phyloP scores from a whole-genome alignment of 345 rosid genomes.

The Aegle marmelos region DNA sequence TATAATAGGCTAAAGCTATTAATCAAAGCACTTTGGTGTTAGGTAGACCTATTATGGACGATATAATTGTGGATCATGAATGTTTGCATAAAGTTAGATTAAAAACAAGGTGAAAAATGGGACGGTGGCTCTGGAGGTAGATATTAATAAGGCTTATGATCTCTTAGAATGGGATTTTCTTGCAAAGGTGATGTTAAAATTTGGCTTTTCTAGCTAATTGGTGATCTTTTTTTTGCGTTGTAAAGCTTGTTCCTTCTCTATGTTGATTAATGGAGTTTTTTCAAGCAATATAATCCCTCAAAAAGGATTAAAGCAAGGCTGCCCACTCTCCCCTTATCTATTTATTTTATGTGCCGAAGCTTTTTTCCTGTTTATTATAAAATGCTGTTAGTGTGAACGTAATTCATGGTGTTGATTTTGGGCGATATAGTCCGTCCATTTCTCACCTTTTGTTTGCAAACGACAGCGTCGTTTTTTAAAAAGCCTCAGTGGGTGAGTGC shows the following conservation, averaged over 20 bases:
- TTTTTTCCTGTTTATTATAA: no score
- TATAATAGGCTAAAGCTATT: no score
- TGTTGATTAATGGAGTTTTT: no score
- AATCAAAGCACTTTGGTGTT: not conserved
- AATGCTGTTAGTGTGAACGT: not conserved
- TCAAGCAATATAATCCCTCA: not conserved
- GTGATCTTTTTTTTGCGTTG: not conserved
- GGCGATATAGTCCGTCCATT: not conserved
- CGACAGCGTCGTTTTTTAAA: no score
- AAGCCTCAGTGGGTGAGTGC: no score
- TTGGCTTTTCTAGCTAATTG: not conserved
- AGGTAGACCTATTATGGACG: not conserved
- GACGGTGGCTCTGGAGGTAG: no score
- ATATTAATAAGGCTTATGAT: not conserved
- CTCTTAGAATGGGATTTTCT: not conserved
- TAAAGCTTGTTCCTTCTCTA: no score
- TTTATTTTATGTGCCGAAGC: not conserved
- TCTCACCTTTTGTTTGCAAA: no score
- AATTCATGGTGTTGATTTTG: not conserved
- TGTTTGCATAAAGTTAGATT: not conserved
- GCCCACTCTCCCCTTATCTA: not conserved
- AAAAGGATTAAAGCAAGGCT: not conserved
- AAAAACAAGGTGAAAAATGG: not conserved
- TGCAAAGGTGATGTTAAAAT: not conserved
- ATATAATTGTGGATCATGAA: not conserved